These are phyloP conservation scores for Monosporozyma yasuniensis DNA, from an alignment of 805 yeast genomes.

Conservation along the genomic window DNA sequence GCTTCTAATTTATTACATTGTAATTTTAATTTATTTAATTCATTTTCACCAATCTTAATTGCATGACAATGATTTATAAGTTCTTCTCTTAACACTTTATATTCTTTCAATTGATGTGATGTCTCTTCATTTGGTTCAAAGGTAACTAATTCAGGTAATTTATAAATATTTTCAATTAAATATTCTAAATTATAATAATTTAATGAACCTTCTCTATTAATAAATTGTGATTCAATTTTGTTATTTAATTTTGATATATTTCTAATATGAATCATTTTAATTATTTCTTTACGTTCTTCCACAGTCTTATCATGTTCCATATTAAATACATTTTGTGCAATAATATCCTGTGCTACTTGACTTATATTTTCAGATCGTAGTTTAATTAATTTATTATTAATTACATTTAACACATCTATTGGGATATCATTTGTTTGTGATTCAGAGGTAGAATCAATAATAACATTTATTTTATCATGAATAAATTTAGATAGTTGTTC, in stretches of 20 bases:
- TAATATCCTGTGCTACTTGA: slow-evolving; percentile 11
- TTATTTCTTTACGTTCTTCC: slow-evolving; percentile 12
- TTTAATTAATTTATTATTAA: slow-evolving; percentile 5
- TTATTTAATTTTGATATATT: neutral
- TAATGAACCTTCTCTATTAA: neutral
- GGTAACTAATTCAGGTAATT: slow-evolving; percentile 19
- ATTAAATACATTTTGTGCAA: slow-evolving; percentile 12
- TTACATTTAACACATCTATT: slow-evolving; percentile 1
- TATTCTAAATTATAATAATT: slow-evolving; percentile 7
- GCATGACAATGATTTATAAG: slow-evolving; percentile 15
- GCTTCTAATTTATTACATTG: slow-evolving; percentile 6
- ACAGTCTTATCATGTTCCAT: slow-evolving; percentile 12
- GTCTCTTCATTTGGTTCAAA: slow-evolving; percentile 1
- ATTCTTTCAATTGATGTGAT: slow-evolving; percentile 17
- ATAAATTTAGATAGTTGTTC: slow-evolving; percentile 5
- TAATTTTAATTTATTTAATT: slow-evolving; percentile 3
- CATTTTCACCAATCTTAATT: slow-evolving; percentile 9
- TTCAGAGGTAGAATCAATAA: neutral
- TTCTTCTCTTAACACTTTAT: slow-evolving; percentile 16
- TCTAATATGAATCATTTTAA: slow-evolving; percentile 6
- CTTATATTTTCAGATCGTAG: slow-evolving; percentile 2
- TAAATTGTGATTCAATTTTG: neutral
- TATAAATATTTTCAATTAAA: slow-evolving; percentile 15
- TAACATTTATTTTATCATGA: slow-evolving; percentile 1
- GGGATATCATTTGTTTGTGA: slow-evolving; percentile 8